These are phyloP conservation scores for Penicillium canescens DNA, from an alignment of 495 filamentous ascomycete species.

Conservation along the genomic window DNA sequence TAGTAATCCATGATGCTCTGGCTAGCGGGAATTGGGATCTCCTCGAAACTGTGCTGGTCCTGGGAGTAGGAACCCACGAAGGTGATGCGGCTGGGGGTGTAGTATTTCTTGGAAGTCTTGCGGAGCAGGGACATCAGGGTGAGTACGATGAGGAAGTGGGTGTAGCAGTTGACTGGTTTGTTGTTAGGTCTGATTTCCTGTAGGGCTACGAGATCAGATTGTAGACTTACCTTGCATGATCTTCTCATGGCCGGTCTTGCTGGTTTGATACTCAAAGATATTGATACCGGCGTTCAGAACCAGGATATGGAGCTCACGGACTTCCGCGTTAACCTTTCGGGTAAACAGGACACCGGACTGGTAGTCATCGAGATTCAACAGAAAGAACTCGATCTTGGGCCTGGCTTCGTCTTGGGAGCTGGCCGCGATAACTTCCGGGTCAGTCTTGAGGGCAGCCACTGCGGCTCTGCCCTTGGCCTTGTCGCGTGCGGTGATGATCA, in stretches of 20 bases:
- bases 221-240: conserved; percentile 22
- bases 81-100: conserved; percentile 20
- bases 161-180: conserved; percentile 28
- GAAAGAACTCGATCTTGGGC: conserved; percentile 12
- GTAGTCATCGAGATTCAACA: conserved; percentile 23
- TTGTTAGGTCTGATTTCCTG: not conserved
- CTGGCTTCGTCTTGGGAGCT: not conserved
- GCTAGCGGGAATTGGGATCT: conserved; percentile 1
- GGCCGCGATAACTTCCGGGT: conserved; percentile 5
- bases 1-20: conserved; percentile 16
- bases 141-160: conserved; percentile 30
- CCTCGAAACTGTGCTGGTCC: conserved; percentile 11
- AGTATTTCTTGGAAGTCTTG: conserved; percentile 12
- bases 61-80: conserved; percentile 27
- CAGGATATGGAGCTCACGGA: conserved; percentile 19
- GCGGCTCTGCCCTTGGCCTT: conserved; percentile 22
- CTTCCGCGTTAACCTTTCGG: conserved; percentile 10
- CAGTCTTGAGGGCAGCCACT: conserved; percentile 11
- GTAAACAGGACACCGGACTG: conserved; percentile 11
- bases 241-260: conserved; percentile 23
- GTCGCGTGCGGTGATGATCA: conserved; percentile 29
- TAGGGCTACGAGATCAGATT: not conserved
- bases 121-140: conserved; percentile 23
- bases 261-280: conserved; percentile 11
- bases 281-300: conserved; percentile 20